Evolutionary conservation across 2,329 filamentous ascomycete genomes (phyloP), one percentile per base, ranked within the genome.

Genomic region (Claviceps lovelessii): DNA sequence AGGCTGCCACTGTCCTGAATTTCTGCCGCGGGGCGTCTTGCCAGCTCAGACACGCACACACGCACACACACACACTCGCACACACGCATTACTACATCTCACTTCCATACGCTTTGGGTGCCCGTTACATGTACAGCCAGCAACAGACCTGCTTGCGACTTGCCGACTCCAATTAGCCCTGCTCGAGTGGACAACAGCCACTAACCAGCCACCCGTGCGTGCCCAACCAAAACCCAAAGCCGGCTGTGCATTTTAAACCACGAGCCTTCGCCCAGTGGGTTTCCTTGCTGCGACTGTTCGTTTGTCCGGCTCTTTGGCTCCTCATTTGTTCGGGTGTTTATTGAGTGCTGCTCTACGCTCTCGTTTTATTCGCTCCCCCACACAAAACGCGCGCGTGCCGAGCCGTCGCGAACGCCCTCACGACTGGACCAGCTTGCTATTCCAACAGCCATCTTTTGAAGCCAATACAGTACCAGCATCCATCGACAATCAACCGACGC

Each of bases 31-130:
- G 70, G 67, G 67, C 68, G 65, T 64, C 70, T 64, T 81, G 79
- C 78, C 79, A 82, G 74, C 79, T 75, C 79, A 53, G 11, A 81
- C 70, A 72, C 77, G 70, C 76, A 77, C 47, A 11, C 47, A 19
- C 15, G 4, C 37, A 4, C 37, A 41, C 37, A 3, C 70, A 72
- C 77, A 41, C 37, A 15, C 70, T 5, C 70, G 72, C 77, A 41
- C 37, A 15, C 70, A 72, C 77, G 17, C 37, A 15, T 70, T 33
- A 23, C 79, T 52, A 13, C 81, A 70, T 72, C 77, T 71, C 75
- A 77, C 76, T 74, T 72, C 74, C 72, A 77, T 76, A 78, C 6
- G 75, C 72, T 76, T 76, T 76, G 72, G 71, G 70, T 67, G 65
- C 60, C 68, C 73, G 68, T 67, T 67, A 68, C 71, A 72, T 31